Base-by-base conservation (phyloP, 1,139 yeast species). In the Magnusiomyces suaveolens region DNA sequence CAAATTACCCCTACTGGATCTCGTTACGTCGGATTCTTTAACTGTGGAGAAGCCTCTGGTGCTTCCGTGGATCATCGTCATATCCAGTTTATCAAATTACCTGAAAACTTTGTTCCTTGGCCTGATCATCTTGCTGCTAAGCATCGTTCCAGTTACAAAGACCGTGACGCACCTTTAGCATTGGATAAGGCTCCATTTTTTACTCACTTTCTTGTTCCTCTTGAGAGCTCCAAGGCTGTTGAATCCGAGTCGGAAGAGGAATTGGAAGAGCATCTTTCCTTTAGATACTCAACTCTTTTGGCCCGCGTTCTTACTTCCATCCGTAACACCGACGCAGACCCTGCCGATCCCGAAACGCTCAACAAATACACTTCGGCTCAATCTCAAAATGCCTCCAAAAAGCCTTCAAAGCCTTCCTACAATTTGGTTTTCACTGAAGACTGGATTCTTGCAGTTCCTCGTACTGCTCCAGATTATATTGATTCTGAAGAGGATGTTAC, bases 61-160 rank as follows among this genome's bases (percentile, higher is more conserved):
- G 96, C 96, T 8, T 87, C 96, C 0, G 94, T 89, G 63, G 84
- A 88, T 51, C 98, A 92, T 71, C 87, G 87, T 64, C 98, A 92
- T 70, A 70, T 90, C 58, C 98, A 92, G 69, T 83, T 90, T 68
- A 74, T 92, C 77, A 76, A 81, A 39, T 71, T 87, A 48, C 95
- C 96, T 1, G 67, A 70, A 12, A 59, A 43, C 16, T 83, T 82
- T 65, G 68, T 66, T 0, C 78, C 87, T 2, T 84, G 78, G 66
- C 87, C 89, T 44, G 86, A 82, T 52, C 63, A 65, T 1, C 67
- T 86, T 46, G 75, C 81, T 25, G 66, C 67, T 14, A 73, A 12
- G 74, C 79, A 49, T 80, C 75, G 64, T 25, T 69, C 83, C 48
- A 38, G 75, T 67, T 62, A 67, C 72, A 51, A 72, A 71, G 56